Base-by-base conservation (phyloP, 306 rosid species). In the Lagenaria siceraria region DNA sequence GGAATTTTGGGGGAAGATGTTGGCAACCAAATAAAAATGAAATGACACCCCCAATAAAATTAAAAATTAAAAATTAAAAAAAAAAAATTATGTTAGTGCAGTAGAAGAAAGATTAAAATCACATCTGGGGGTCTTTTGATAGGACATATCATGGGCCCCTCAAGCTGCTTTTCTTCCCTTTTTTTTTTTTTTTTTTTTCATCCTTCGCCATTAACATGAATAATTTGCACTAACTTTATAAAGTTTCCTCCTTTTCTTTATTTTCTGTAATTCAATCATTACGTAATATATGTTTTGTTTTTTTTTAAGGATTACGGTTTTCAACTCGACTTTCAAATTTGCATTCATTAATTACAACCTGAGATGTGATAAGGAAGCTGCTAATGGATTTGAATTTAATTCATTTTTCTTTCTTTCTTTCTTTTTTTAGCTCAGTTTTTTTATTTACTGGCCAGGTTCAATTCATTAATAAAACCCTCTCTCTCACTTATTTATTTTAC, bases 131-230 rank as follows among this genome's bases (percentile, higher is more conserved):
- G 88, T 88, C 93, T 82, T 83, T 80, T 84, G 93, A 90, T 83
- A 82, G 87, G 96, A 93, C 96, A 87, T 78, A 25, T 78, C n/a
- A 76, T 87, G 98, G 98, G 90, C 77, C 97, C 97, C 35, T 55
- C 40, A 75, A 77, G 82, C 61, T 91, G 95, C 93, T 78, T 89
- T 91, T 87, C 84, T 80, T 88, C 19, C 65, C 25, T 80, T 64
- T 71, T 56, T 51, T 1, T 3, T 33, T 7, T 31, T 52, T 8
- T 4, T 9, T 38, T 10, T 38, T 3, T 9, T 33, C 49, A 0
- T 29, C 22, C 3, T 42, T 29, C 33, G 24, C 76, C 59, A 72
- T 72, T 72, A 48, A 72, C 3, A 15, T 31, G 29, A 48, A 48
- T 70, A 48, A 48, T 70, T 70, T 70, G 12, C 75, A 22, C 52